Base-by-base conservation (phyloP, 495 filamentous ascomycete species). In the Evernia prunastri region DNA sequence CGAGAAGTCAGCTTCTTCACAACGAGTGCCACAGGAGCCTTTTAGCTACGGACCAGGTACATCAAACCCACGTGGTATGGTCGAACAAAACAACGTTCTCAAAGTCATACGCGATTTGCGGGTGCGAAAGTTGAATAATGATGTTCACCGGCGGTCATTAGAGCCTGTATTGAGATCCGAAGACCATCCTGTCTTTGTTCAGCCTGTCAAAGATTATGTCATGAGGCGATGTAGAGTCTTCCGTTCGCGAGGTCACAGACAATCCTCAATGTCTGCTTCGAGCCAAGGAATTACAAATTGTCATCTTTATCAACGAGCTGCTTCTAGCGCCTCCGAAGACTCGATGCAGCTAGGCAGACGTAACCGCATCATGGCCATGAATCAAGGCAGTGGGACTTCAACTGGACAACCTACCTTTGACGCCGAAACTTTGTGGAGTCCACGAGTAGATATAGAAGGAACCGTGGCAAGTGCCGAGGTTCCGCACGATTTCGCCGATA, bases 141-240 rank as follows among this genome's bases (percentile, higher is more conserved):
- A 11, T 37, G 27, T 29, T 29, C 35, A 39, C 20, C 8, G 47
- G 33, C 54, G n/a, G n/a, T 25, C 59, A 27, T 25, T 61, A 3
- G 59, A 61, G 45, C 59, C 35, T 11, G 27, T 35, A 12, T n/a
- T 53, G 27, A 35, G 35, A 27, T 39, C 33, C 4, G 59, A 53
- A 8, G 4, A 25, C 4, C 25, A 29, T 8, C 49, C 25, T 9
- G 36, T 42, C 23, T 62, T 54, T 29, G 27, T 62, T 56, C 47
- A 56, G 35, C 47, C 60, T 56, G 27, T 42, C 35, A 61, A 61
- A 33, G n/a, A 62, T 8, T 35, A 56, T 23, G 10, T 56, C 37
- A 3, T 36, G 27, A 63, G 20, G 25, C 36, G 37, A 43, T 63
- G 35, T 18, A 42, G 49, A 43, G 7, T 33, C 36, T 35, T 45